Conservation (phyloP, 1,139 yeast species). For the Zygoascus sp. region DNA sequence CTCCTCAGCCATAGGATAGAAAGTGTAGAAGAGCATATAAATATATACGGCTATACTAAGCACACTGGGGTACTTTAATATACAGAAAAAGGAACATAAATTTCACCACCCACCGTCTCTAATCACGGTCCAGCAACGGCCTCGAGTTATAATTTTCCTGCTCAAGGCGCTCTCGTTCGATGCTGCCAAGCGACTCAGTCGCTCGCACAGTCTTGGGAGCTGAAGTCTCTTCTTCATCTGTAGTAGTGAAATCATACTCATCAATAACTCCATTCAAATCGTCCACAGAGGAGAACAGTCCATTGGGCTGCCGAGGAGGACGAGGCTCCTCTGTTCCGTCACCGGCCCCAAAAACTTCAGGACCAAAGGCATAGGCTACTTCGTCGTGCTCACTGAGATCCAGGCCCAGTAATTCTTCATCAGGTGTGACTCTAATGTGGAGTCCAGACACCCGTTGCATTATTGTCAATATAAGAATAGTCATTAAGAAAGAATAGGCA, state of each 20-base stretch:
- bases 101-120: not conserved
- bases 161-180: not conserved
- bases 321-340: not conserved
- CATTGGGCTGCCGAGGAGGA: not conserved
- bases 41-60: too few relatives aligned
- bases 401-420: slow-evolving; percentile 45
- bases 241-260: slow-evolving; percentile 10
- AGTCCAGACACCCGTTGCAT: slow-evolving; percentile 48
- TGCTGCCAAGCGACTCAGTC: not conserved
- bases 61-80: not conserved
- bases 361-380: slow-evolving; percentile 41
- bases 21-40: too few relatives aligned
- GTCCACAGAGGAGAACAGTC: slow-evolving; percentile 2
- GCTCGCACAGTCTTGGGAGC: not conserved
- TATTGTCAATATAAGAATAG: slow-evolving; percentile 39
- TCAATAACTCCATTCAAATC: slow-evolving; percentile 10
- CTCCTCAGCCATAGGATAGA: too few relatives aligned
- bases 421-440: slow-evolving; percentile 42
- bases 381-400: slow-evolving; percentile 55
- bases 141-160: not conserved
- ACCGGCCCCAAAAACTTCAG: not conserved
- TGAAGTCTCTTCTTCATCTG: slow-evolving; percentile 5
- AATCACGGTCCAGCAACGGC: slow-evolving; percentile 9
- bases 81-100: not conserved
- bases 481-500: slow-evolving; percentile 41